phyloP scores from a whole-genome alignment of 2,329 filamentous ascomycete species.

The Penicillium sp. region DNA sequence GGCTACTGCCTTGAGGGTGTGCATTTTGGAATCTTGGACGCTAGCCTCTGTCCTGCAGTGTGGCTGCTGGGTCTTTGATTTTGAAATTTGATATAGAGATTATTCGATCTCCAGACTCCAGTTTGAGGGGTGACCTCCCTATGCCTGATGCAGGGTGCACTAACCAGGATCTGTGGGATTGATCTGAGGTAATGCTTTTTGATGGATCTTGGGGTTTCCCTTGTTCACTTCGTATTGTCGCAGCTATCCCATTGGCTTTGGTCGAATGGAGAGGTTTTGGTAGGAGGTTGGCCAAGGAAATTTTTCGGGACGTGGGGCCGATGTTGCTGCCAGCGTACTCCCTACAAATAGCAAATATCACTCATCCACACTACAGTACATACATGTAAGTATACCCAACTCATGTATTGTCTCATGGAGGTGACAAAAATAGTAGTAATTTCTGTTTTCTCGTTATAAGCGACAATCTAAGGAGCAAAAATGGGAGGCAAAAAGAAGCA shows the following conservation, averaged over 20 bases:
- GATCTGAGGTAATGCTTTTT: neutral
- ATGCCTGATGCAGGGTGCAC: slow-evolving; percentile 8
- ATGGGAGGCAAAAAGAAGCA: too few species aligned
- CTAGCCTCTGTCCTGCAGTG: neutral
- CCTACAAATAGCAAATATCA: too few species aligned
- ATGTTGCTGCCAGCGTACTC: neutral
- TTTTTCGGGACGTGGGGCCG: neutral
- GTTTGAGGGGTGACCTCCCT: neutral
- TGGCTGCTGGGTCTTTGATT: neutral
- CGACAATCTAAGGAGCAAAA: too few species aligned
- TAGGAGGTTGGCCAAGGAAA: neutral
- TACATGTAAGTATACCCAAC: too few species aligned
- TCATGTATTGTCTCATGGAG: too few species aligned
- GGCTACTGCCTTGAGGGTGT: slow-evolving; percentile 32
- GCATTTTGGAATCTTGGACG: slow-evolving; percentile 25
- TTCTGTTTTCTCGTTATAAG: too few species aligned
- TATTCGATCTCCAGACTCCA: neutral
- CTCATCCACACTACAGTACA: too few species aligned
- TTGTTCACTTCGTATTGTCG: neutral
- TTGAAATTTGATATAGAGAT: neutral
- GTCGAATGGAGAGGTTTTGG: neutral
- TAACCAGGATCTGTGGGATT: neutral
- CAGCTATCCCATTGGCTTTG: neutral
- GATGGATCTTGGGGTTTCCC: neutral
- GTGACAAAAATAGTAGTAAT: too few species aligned